phyloP scores from a whole-genome alignment of 129 eudicot genomes.

The Dittrichia graveolens region DNA sequence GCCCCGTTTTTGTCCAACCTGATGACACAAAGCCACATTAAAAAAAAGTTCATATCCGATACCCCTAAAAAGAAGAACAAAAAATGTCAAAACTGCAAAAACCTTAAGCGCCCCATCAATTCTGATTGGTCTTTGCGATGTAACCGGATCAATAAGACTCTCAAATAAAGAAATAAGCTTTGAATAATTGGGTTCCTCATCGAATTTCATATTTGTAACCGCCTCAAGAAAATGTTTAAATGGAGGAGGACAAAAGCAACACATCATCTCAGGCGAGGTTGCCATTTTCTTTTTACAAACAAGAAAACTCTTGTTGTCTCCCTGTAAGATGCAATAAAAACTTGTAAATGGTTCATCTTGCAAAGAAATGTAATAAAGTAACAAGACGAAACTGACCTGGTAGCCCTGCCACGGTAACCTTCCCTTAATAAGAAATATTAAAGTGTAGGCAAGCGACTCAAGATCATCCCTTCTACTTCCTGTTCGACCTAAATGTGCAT shows the following conservation, averaged over 20 bases:
- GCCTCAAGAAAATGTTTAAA: conserved; percentile 92
- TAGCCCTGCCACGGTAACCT: conserved; percentile 99
- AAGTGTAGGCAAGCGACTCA: conserved; percentile 96
- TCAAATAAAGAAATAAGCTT: conserved; percentile 89
- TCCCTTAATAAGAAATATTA: conserved; percentile 89
- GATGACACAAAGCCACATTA: conserved; percentile 21
- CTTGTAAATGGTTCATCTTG: too few species aligned
- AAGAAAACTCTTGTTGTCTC: conserved; percentile 98
- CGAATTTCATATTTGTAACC: conserved; percentile 92
- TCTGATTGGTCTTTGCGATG: conserved; percentile 84
- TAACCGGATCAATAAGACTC: conserved; percentile 86
- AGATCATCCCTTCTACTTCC: conserved; percentile 99
- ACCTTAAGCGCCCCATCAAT: conserved; percentile 99
- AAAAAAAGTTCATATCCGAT: background rate
- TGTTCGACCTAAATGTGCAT: conserved; percentile 99
- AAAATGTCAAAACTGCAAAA: background rate
- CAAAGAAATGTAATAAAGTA: background rate
- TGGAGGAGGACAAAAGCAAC: conserved; percentile 95
- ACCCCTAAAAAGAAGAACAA: background rate
- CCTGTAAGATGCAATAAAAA: conserved; percentile 45
- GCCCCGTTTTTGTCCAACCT: conserved; percentile 99
- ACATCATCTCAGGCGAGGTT: conserved; percentile 95
- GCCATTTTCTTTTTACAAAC: conserved; percentile 97
- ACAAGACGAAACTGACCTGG: conserved; percentile 59
- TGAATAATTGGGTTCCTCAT: conserved; percentile 95